Percentiles rank a stretch among this genome's conserved stretches.
Conservation (phyloP, 257 asterid genomes). For the Fraxinus cuspidata region DNA sequence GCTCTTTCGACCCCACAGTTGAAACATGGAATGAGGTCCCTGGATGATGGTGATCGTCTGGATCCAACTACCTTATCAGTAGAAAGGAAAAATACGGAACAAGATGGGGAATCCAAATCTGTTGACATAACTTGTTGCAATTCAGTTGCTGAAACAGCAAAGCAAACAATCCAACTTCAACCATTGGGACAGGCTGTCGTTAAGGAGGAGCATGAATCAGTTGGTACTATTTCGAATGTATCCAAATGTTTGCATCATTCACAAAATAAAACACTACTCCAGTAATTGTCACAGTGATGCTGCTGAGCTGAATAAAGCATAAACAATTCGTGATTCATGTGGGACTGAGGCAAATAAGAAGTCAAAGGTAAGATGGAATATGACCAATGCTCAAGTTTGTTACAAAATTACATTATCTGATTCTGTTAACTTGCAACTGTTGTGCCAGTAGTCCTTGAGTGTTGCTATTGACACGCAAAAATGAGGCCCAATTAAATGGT, state of each 20-base stretch:
- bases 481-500: no score
- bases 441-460: no score
- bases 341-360: slow-evolving; percentile 42
- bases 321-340: slow-evolving; percentile 26
- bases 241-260: slow-evolving; percentile 6
- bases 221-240: slow-evolving; percentile 14
- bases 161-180: slow-evolving; percentile 16
- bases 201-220: slow-evolving; percentile 39
- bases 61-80: slow-evolving; percentile 38
- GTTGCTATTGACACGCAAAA: no score
- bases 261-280: slow-evolving; percentile 24
- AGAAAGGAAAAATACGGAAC: slow-evolving; percentile 35
- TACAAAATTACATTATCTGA: not conserved
- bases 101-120: slow-evolving; percentile 49
- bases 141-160: slow-evolving; percentile 32
- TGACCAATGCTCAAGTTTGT: not conserved
- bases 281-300: slow-evolving; percentile 9
- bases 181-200: slow-evolving; percentile 9
- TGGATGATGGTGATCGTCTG: slow-evolving; percentile 38
- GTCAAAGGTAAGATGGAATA: slow-evolving; percentile 36
- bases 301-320: slow-evolving; percentile 29
- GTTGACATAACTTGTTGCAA: slow-evolving; percentile 43
- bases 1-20: slow-evolving; percentile 57
- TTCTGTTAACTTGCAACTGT: no score
- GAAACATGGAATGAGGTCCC: slow-evolving; percentile 42